phyloP scores from a whole-genome alignment of 2,329 filamentous ascomycete species.

The Tolypocladium tropicale region DNA sequence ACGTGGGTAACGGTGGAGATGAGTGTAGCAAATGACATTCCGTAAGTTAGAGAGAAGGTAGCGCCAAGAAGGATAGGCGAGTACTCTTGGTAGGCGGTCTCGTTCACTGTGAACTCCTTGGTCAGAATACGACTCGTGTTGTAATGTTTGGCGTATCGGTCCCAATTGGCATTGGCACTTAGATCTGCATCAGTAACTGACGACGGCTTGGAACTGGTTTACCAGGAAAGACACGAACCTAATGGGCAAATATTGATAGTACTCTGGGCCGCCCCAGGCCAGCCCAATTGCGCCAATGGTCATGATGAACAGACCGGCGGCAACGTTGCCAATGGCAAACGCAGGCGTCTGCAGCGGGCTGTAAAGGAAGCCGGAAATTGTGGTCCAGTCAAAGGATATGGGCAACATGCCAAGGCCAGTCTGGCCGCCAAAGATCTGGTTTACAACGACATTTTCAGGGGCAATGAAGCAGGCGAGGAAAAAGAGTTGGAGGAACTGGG shows the following conservation, averaged over 20 bases:
- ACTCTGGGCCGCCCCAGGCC: background rate
- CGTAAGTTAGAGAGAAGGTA: slow-evolving; percentile 43
- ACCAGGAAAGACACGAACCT: background rate
- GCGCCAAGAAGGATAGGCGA: slow-evolving; percentile 42
- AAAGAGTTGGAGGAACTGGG: slow-evolving; percentile 46
- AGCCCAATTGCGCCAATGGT: background rate
- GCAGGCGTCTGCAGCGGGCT: background rate
- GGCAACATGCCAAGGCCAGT: slow-evolving; percentile 51
- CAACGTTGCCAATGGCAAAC: background rate
- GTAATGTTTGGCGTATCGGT: slow-evolving; percentile 31
- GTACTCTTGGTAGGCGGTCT: slow-evolving; percentile 44
- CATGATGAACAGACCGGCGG: background rate
- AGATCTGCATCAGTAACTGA: background rate
- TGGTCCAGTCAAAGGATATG: slow-evolving; percentile 50
- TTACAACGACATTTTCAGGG: slow-evolving; percentile 48
- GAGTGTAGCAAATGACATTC: slow-evolving; percentile 44
- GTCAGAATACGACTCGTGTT: slow-evolving; percentile 44
- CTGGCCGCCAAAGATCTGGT: slow-evolving; percentile 53
- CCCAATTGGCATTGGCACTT: background rate
- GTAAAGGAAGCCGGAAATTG: background rate
- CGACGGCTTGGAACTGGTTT: background rate
- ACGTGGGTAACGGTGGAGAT: slow-evolving; percentile 40
- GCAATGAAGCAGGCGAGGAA: slow-evolving; percentile 51
- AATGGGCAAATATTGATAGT: background rate
- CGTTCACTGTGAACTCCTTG: slow-evolving; percentile 38